Percentiles rank a stretch among this genome's conserved stretches.
Conservation (phyloP, 2,329 filamentous ascomycete species). For the Sodiomyces alkalinus region DNA sequence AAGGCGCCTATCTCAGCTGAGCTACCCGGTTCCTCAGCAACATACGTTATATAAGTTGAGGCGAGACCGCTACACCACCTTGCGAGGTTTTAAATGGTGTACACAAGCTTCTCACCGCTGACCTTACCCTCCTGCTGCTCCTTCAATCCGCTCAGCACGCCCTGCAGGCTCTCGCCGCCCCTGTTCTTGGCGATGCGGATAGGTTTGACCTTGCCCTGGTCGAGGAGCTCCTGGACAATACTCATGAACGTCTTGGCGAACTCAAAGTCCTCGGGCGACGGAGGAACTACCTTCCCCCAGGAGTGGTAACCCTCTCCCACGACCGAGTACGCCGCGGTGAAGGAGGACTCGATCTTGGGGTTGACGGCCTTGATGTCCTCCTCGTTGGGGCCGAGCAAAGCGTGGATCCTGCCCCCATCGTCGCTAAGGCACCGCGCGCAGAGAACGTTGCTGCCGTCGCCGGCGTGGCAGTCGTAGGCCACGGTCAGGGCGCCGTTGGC, state of each 20-base stretch:
- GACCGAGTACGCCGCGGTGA: constrained; percentile 21
- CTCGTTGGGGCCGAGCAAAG: constrained; percentile 20
- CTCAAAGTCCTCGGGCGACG: constrained; percentile 13
- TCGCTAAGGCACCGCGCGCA: constrained; percentile 10
- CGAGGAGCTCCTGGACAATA: constrained; percentile 16
- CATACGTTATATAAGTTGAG: too few species aligned
- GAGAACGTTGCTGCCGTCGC: constrained; percentile 5
- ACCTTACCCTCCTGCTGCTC: constrained; percentile 18
- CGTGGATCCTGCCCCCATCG: constrained; percentile 18
- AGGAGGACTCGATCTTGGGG: constrained; percentile 14
- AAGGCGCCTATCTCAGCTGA: too few species aligned
- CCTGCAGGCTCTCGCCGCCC: constrained; percentile 16
- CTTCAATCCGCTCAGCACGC: constrained; percentile 16
- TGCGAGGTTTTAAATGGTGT: too few species aligned
- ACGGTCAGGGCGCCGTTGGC: constrained; percentile 11
- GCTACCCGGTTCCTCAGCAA: too few species aligned
- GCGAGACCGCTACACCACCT: too few species aligned
- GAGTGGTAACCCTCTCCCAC: constrained; percentile 17
- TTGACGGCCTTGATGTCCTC: constrained; percentile 26
- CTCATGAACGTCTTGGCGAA: constrained; percentile 19
- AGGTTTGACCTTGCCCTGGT: constrained; percentile 18
- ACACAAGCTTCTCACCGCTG: constrained; percentile 27
- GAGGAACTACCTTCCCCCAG: constrained; percentile 2
- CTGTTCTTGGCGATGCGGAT: constrained; percentile 14
- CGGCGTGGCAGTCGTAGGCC: constrained; percentile 12